Base-by-base conservation (phyloP, 805 yeast species). In the Candida krabiensis region DNA sequence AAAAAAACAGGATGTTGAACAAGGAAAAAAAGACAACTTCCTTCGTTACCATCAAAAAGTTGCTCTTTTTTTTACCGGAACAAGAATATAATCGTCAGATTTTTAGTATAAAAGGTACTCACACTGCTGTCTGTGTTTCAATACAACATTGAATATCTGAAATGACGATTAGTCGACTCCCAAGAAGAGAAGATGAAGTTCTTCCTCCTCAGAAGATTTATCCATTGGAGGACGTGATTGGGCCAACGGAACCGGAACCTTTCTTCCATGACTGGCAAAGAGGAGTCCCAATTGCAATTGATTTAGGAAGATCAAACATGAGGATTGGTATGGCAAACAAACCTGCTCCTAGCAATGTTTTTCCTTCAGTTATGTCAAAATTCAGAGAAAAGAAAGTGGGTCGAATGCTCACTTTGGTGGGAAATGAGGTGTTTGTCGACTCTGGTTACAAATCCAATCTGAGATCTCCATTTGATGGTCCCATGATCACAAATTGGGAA, bases 401-500 rank as follows among this genome's bases (percentile, higher is more conserved):
- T 42, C 70, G 66, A 41, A 70, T 80, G 4, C 71, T 84, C 48
- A 79, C 93, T 0, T 71, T 86, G 40, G 80, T 87, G 3, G 99
- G 99, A 2, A 78, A 84, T 52, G 98, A 91, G 58, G 77, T 80
- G 14, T 78, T 71, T 53, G 56, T 85, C 21, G 98, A 90, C 51
- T 73, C 81, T 7, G 64, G 83, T 2, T 74, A 85, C 31, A 75
- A 81, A 45, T 71, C 86, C 13, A 81, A 82, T 37, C 75, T 86
- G 23, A 80, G 77, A 52, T 69, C 86, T 4, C 96, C 97, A 0
- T 91, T 76, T 56, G 99, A 93, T 60, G 96, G 96, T 0, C 76
- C 86, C 4, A 66, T 88, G 49, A 69, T 93, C 24, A 82, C 95
- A 18, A 95, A 90, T 59, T 95, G 98, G 98, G 98, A 93, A 40